Conservation (phyloP, 345 rosid species). For the Stellera chamaejasme region DNA sequence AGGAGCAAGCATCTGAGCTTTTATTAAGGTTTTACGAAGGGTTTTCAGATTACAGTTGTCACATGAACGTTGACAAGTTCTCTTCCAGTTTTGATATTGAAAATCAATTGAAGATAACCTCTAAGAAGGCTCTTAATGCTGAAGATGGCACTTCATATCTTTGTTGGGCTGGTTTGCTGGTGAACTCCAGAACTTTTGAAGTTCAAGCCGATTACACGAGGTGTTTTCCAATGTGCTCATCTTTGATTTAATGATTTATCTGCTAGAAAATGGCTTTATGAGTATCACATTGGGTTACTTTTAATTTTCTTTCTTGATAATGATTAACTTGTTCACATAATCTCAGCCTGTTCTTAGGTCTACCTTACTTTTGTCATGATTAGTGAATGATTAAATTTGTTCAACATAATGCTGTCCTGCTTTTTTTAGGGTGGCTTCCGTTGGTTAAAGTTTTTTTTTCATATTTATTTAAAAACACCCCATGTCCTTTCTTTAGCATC, state of each 20-base stretch:
- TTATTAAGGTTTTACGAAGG: conserved; percentile 43
- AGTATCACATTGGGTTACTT: neutral
- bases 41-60: conserved; percentile 66
- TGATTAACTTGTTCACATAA: neutral
- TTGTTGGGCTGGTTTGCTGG: conserved; percentile 80
- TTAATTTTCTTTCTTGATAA: neutral
- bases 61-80: conserved; percentile 66
- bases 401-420: too few relatives aligned
- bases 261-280: neutral
- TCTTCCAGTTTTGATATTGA: conserved; percentile 52
- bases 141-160: conserved; percentile 47
- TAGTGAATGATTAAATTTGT: too few relatives aligned
- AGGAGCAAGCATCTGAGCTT: conserved; percentile 48
- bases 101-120: conserved; percentile 19
- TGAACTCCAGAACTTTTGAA: conserved; percentile 59
- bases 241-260: conserved; percentile 1
- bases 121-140: conserved; percentile 39
- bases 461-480: too few relatives aligned
- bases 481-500: too few relatives aligned
- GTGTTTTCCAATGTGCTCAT: conserved; percentile 25
- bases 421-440: too few relatives aligned
- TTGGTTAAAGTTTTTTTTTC: too few relatives aligned
- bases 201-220: conserved; percentile 81
- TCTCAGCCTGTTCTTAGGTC: too few relatives aligned
- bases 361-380: too few relatives aligned